A percentile compares a stretch with the other conserved stretches of the same genome.
Evolutionary conservation across 805 yeast genomes (phyloP).

Genomic region (Saccharomycopsis vini): DNA sequence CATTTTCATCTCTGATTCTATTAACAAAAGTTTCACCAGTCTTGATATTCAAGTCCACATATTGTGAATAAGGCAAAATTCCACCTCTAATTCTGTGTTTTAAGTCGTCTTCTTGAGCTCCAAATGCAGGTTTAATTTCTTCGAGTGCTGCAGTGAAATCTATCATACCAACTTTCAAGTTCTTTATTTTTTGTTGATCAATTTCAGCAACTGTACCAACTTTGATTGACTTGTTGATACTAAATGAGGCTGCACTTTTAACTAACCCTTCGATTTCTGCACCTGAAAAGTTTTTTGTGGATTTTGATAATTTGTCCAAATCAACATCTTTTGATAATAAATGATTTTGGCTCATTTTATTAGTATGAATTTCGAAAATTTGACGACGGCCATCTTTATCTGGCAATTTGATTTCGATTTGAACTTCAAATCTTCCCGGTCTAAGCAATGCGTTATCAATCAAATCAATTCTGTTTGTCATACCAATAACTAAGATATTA

Average conservation of each 20-base stretch:
- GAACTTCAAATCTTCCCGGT: constrained; percentile 98
- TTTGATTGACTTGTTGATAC: constrained; percentile 75
- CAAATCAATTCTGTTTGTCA: constrained; percentile 93
- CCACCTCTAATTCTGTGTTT: constrained; percentile 76
- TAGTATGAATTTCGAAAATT: constrained; percentile 86
- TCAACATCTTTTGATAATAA: constrained; percentile 73
- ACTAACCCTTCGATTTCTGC: constrained; percentile 97
- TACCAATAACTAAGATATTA: constrained; percentile 91
- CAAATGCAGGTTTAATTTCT: constrained; percentile 94
- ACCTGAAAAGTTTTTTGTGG: constrained; percentile 93
- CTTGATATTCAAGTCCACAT: constrained; percentile 56
- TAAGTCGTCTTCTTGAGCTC: constrained; percentile 90
- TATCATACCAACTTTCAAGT: constrained; percentile 63
- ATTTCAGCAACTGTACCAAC: constrained; percentile 67
- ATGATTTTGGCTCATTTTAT: constrained; percentile 77
- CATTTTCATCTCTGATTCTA: constrained; percentile 51
- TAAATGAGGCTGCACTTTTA: constrained; percentile 90
- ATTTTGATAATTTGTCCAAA: constrained; percentile 69
- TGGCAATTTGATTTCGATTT: constrained; percentile 90
- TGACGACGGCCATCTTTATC: constrained; percentile 89
- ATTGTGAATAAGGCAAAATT: constrained; percentile 65
- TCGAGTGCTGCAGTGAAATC: constrained; percentile 78
- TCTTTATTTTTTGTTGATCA: constrained; percentile 54
- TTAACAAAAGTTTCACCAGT: constrained; percentile 73
- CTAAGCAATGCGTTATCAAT: constrained; percentile 88